phyloP scores from a whole-genome alignment of 352 stramenopile species.

The Ochromonadaceae sp. region DNA sequence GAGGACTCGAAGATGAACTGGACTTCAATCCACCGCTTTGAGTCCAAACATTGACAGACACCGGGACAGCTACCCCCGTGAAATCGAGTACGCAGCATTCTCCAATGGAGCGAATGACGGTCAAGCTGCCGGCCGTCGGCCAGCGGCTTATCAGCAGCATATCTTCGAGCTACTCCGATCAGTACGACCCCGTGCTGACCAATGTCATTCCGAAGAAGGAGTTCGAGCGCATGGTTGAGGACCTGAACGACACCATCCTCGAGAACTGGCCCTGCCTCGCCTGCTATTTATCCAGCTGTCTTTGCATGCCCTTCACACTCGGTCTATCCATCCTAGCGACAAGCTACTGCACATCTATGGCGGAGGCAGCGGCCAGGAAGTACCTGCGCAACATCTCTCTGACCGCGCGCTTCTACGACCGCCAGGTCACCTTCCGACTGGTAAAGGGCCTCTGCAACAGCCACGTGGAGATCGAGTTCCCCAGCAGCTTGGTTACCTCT shows the following conservation, averaged over 20 bases:
- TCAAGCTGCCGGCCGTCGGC: not conserved
- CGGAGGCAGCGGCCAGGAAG: not conserved
- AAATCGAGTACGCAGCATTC: too few species aligned
- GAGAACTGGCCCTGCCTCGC: not conserved
- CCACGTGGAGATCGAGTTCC: not conserved
- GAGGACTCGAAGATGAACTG: too few species aligned
- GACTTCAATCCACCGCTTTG: too few species aligned
- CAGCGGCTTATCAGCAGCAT: not conserved
- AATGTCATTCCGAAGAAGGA: not conserved
- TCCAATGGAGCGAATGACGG: too few species aligned
- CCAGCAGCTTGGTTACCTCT: too few species aligned
- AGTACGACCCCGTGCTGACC: not conserved
- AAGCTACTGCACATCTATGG: not conserved
- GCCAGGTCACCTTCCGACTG: not conserved
- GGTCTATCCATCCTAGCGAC: not conserved
- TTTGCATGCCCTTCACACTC: not conserved
- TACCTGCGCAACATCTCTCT: not conserved
- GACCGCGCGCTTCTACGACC: not conserved
- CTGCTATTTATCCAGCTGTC: constrained; percentile 5
- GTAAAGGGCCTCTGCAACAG: not conserved
- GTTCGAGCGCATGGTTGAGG: not conserved
- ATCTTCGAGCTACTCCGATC: not conserved
- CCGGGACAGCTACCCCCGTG: too few species aligned
- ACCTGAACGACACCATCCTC: constrained; percentile 1
- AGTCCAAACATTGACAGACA: too few species aligned